Percentiles rank a stretch among this genome's conserved stretches.
These are phyloP conservation scores for Curvularia verruculosa DNA, from an alignment of 2,329 filamentous ascomycete species.

Conservation along the genomic window DNA sequence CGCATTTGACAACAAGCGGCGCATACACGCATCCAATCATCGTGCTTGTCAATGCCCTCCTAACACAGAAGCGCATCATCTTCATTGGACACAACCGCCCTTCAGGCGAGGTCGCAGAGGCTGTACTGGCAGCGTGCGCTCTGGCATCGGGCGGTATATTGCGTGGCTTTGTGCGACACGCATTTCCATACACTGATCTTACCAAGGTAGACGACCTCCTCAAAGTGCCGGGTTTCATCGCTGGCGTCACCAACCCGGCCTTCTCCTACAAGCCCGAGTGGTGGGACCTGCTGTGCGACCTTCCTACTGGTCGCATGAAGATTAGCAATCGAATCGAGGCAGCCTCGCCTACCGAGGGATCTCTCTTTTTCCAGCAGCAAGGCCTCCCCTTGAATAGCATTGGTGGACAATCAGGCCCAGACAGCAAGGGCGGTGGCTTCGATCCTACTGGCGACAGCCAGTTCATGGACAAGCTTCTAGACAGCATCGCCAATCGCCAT, in stretches of 20 bases:
- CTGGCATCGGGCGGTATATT: constrained; percentile 91
- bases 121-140: constrained; percentile 95
- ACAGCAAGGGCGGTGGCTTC: constrained; percentile 43
- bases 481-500: constrained; percentile 82
- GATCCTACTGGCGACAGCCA: constrained; percentile 85
- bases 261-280: constrained; percentile 95
- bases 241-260: constrained; percentile 94
- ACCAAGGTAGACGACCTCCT: constrained; percentile 97
- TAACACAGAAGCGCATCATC: constrained; percentile 95
- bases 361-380: constrained; percentile 84
- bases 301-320: constrained; percentile 90
- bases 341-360: constrained; percentile 80
- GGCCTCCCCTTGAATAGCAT: constrained; percentile 38
- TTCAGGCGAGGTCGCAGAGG: constrained; percentile 94
- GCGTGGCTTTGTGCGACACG: constrained; percentile 91
- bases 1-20: constrained; percentile 92
- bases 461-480: constrained; percentile 86
- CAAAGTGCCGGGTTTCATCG: constrained; percentile 96
- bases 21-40: constrained; percentile 91
- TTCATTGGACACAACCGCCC: constrained; percentile 95
- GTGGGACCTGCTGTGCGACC: constrained; percentile 97
- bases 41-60: constrained; percentile 88
- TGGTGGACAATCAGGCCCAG: constrained; percentile 24
- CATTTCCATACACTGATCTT: constrained; percentile 96
- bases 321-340: constrained; percentile 88